Evolutionary conservation across 495 filamentous ascomycete genomes (phyloP).

Genomic region (Podospora tetraspora): DNA sequence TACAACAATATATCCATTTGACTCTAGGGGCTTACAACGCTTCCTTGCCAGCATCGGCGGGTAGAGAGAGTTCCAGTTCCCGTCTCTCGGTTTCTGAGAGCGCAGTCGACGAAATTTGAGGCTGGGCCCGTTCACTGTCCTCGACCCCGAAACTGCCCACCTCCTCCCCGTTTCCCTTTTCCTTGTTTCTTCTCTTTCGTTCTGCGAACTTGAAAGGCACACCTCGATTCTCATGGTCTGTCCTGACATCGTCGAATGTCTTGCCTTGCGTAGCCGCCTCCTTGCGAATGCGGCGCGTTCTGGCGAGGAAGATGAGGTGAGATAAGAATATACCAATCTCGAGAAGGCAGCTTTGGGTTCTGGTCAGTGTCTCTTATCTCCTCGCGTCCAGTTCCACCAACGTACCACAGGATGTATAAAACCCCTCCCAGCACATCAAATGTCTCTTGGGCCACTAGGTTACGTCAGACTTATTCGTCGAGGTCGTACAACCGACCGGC

Average conservation of each 20-base stretch:
- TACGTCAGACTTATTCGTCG: not conserved
- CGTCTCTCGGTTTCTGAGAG: not conserved
- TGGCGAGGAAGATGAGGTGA: conserved; percentile 61
- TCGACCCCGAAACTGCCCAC: not conserved
- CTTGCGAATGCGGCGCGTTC: conserved; percentile 54
- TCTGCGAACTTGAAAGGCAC: conserved; percentile 40
- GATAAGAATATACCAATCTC: conserved; percentile 66
- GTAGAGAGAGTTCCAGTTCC: not conserved
- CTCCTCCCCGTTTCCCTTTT: not conserved
- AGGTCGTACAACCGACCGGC: conserved; percentile 3
- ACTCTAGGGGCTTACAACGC: not conserved
- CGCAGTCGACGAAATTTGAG: not conserved
- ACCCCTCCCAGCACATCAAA: conserved; percentile 68
- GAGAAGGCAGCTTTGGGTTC: conserved; percentile 46
- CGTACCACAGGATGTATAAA: conserved; percentile 63
- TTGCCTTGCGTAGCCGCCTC: conserved; percentile 52
- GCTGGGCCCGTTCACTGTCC: not conserved
- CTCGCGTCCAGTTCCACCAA: not conserved
- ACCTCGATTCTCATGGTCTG: conserved; percentile 32
- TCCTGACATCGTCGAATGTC: conserved; percentile 60
- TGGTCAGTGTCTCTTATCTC: conserved; percentile 11
- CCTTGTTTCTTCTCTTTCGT: conserved; percentile 19
- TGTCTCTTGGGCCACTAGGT: conserved; percentile 55
- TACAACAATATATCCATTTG: not conserved
- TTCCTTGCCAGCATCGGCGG: not conserved